Base-by-base conservation (phyloP, 2,329 filamentous ascomycete genomes). In the Paecilomyces sp. region DNA sequence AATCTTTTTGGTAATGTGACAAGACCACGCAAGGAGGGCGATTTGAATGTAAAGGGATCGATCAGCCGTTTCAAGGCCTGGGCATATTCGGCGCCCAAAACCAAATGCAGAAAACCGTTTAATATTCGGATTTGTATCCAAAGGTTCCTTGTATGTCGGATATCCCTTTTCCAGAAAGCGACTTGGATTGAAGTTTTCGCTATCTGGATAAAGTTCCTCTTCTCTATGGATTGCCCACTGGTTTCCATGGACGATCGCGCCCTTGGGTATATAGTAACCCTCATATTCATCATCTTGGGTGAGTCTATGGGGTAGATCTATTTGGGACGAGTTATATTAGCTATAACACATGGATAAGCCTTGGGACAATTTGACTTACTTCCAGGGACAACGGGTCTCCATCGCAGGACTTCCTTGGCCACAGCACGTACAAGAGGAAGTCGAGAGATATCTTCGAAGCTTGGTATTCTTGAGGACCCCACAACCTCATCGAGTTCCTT, bases 201-300 rank as follows among this genome's bases (percentile, higher is more conserved):
- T 70, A 15, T 75, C 66, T 0, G 68, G 67, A 55, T 74, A 79
- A 59, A 74, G 73, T 13, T 69, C 69, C 31, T 71, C 70, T 61
- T 76, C 74, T 50, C 72, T 65, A 56, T 76, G 75, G 59, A 79
- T 77, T 1, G 75, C 71, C 75, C 76, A 78, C 2, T 72, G 71
- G 63, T 77, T 77, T 2, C 71, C 71, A 1, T 77, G 63, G 2
- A 83, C 67, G 0, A 74, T 76, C 1, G 80, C 80, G 4, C 76
- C 80, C 1, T 74, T 71, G 3, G 80, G 79, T 22, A 83, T 79
- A 41, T 71, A 70, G 63, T 76, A 81, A 24, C 77, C 78, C 41
- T 74, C 70, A 61, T 79, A 81, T 25, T 66, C 64, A 60, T 82
- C 79, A 57, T 80, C 78, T 34, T 75, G 71, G 1, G 75, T 77